Conservation (phyloP, 2,329 filamentous ascomycete species). For the Fusarium nurragi region DNA sequence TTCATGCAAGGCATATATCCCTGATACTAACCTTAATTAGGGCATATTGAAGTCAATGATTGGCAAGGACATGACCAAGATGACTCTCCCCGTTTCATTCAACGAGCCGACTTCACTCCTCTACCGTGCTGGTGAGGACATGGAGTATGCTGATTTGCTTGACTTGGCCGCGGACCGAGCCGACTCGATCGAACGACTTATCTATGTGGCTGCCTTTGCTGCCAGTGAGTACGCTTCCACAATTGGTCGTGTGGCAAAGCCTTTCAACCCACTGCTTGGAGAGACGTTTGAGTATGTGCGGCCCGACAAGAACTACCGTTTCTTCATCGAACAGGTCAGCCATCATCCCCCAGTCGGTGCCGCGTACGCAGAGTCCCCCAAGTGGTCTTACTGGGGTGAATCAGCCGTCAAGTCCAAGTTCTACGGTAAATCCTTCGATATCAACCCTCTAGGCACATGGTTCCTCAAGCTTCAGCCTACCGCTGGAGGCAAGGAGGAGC, state of each 20-base stretch:
- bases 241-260: slow-evolving; percentile 95
- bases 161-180: slow-evolving; percentile 85
- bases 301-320: slow-evolving; percentile 96
- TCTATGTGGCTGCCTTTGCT: slow-evolving; percentile 95
- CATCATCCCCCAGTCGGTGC: slow-evolving; percentile 96
- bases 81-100: slow-evolving; percentile 97
- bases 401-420: slow-evolving; percentile 96
- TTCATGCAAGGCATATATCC: background rate
- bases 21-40: slow-evolving; percentile 57
- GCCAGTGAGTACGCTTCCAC: slow-evolving; percentile 97
- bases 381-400: slow-evolving; percentile 98
- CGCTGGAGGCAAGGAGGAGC: slow-evolving; percentile 78
- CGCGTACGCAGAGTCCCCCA: slow-evolving; percentile 88
- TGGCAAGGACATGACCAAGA: slow-evolving; percentile 99
- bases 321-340: slow-evolving; percentile 98
- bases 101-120: slow-evolving; percentile 97
- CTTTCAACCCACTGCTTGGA: slow-evolving; percentile 94
- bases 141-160: slow-evolving; percentile 95
- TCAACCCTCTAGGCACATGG: slow-evolving; percentile 96
- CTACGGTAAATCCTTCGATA: slow-evolving; percentile 96
- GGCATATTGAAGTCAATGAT: slow-evolving; percentile 99
- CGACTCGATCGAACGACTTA: slow-evolving; percentile 89
- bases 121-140: slow-evolving; percentile 94
- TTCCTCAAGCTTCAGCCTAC: slow-evolving; percentile 86
- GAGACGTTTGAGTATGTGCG: slow-evolving; percentile 97